Evolutionary conservation across 78 protist species (phyloP), one percentile per base, ranked within the genome.

Genomic region (Dictyostelium capitatum): DNA sequence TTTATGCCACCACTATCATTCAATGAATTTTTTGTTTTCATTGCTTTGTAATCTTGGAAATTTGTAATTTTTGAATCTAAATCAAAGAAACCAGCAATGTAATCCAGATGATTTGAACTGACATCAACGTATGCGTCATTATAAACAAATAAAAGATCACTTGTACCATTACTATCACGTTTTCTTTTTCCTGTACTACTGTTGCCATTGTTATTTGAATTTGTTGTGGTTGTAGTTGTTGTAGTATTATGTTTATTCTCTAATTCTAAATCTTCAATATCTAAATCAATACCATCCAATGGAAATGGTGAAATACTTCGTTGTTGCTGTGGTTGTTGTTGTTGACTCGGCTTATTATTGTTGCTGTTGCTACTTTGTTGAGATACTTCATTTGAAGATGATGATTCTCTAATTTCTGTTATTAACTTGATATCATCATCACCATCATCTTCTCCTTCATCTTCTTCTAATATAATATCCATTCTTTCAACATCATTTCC

Each of bases 21-120:
- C 56, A 51, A 14, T 51, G 10, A 8, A 51, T 51, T 51, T 51
- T 51, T 51, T 4, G 56, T 14, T 51, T 51, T 51, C 15, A 51
- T 30, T 67, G 48, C 2, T 67, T 17, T 67, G 11, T 67, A 32
- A 15, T 67, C 75, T 67, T 10, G 23, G 3, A 67, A 41, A 67
- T 67, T 67, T 32, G 75, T 10, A 28, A 67, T 32, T 43, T 67
- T 67, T 67, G 75, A 67, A 32, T 67, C 75, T 19, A 67, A 67
- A 67, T 67, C 75, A 32, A 67, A 67, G 46, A 67, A 67, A 67
- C 75, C 75, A 32, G 12, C 11, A 1, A 67, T 67, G 30, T 67
- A 41, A 15, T 67, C 75, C 4, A 67, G 4, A 67, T 67, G 43
- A 14, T 43, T 28, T 15, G 75, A 67, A 19, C 25, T 17, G 1